These are phyloP conservation scores for Lactifluus pinguis DNA, from an alignment of 768 basidiomycete genomes.

Conservation along the genomic window DNA sequence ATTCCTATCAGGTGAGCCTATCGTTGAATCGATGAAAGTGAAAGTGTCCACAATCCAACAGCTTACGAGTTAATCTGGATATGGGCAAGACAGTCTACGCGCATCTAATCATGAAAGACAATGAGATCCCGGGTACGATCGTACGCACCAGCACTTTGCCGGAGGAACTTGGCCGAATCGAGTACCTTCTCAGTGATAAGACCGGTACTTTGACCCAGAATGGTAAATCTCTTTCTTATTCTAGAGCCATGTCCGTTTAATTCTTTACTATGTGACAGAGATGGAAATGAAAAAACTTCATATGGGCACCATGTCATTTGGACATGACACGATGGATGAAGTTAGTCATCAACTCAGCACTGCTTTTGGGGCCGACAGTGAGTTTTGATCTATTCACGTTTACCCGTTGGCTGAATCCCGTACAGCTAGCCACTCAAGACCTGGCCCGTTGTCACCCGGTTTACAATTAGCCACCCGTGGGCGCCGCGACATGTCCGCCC, in stretches of 20 bases:
- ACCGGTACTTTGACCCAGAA: constrained; percentile 98
- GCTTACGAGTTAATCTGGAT: constrained; percentile 96
- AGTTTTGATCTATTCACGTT: constrained; percentile 27
- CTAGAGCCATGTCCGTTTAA: background rate
- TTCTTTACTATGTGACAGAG: constrained; percentile 38
- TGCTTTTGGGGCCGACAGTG: constrained; percentile 62
- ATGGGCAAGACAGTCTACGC: constrained; percentile 99
- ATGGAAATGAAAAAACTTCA: constrained; percentile 99
- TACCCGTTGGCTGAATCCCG: background rate
- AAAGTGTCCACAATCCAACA: constrained; percentile 25
- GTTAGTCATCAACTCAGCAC: constrained; percentile 84
- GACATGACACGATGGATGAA: constrained; percentile 98
- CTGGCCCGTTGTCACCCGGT: constrained; percentile 61
- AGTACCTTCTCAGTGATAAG: constrained; percentile 95
- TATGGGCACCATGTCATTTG: constrained; percentile 98
- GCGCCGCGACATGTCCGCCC: constrained; percentile 87
- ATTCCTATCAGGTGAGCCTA: constrained; percentile 90
- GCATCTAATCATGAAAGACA: constrained; percentile 88
- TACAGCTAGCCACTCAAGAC: constrained; percentile 33
- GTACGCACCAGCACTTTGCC: constrained; percentile 97
- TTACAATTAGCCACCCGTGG: constrained; percentile 80
- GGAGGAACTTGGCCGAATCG: constrained; percentile 91
- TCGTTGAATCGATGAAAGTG: background rate
- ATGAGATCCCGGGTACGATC: constrained; percentile 89
- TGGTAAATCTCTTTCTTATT: constrained; percentile 39